Conservation (phyloP, 1,139 yeast genomes). For the Taphrina deformans region DNA sequence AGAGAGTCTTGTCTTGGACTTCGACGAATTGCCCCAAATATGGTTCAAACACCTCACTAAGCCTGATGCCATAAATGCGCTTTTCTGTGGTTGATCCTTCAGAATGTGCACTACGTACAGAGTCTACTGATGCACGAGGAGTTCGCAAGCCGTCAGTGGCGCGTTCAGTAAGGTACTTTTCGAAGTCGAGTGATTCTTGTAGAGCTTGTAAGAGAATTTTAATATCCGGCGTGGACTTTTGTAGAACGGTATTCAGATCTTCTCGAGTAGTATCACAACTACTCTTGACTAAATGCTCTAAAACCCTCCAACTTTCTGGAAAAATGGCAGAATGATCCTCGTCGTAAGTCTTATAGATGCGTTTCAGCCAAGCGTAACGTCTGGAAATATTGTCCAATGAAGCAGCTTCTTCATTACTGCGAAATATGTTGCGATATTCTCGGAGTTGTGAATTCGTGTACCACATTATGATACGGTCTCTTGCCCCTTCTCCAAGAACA, state of each 20-base stretch:
- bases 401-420: constrained; percentile 81
- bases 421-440: constrained; percentile 75
- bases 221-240: constrained; percentile 51
- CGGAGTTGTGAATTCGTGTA: constrained; percentile 67
- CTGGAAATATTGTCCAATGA: constrained; percentile 81
- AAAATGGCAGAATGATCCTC: constrained; percentile 57
- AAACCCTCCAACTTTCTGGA: constrained; percentile 72
- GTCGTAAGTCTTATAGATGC: constrained; percentile 63
- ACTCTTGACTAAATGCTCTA: constrained; percentile 57
- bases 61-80: constrained; percentile 51
- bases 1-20: constrained; percentile 69
- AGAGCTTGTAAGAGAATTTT: constrained; percentile 61
- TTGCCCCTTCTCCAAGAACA: constrained; percentile 60
- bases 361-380: constrained; percentile 76
- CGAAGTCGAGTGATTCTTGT: constrained; percentile 74
- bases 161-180: constrained; percentile 62
- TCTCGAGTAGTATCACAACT: constrained; percentile 68
- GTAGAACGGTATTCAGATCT: constrained; percentile 58
- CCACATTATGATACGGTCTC: constrained; percentile 68
- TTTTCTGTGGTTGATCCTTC: constrained; percentile 26
- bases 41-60: constrained; percentile 81
- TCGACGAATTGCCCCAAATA: constrained; percentile 82
- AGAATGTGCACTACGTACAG: constrained; percentile 12
- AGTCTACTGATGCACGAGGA: constrained; percentile 37
- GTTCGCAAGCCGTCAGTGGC: constrained; percentile 46